A percentile compares a stretch with the other conserved stretches of the same genome.
Evolutionary conservation across 2,329 filamentous ascomycete genomes (phyloP).

Genomic region (Pyricularia sp.): DNA sequence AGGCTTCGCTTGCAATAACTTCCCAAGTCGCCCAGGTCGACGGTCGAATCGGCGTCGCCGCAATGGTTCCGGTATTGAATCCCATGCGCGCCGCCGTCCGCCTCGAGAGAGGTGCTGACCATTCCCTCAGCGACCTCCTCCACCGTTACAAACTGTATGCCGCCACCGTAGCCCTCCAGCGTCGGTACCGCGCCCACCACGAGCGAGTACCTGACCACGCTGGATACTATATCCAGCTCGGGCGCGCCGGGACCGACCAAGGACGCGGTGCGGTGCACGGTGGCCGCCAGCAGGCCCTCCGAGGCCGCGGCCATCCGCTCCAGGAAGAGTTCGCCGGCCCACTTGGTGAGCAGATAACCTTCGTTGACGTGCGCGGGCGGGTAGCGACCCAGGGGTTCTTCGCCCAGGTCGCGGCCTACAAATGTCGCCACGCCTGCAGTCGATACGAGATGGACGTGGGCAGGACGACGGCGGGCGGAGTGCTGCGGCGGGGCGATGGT

Average conservation of each 20-base stretch:
- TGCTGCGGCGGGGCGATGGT: not conserved
- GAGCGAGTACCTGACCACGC: not conserved
- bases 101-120: not conserved
- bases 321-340: not conserved
- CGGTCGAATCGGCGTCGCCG: not conserved
- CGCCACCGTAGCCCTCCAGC: not conserved
- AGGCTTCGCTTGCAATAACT: not conserved
- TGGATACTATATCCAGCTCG: not conserved
- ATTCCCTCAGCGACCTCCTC: not conserved
- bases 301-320: not conserved
- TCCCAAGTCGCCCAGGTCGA: not conserved
- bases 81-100: conserved; percentile 30
- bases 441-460: conserved; percentile 28
- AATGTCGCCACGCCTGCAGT: conserved; percentile 10
- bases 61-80: conserved; percentile 5
- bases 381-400: not conserved
- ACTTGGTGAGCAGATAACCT: conserved; percentile 1
- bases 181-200: not conserved
- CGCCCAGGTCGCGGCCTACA: conserved; percentile 17
- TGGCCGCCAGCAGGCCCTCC: not conserved
- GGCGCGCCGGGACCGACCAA: not conserved
- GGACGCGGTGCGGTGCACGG: not conserved
- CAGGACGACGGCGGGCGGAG: conserved; percentile 10
- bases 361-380: not conserved
- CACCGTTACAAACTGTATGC: not conserved